Percentiles rank a stretch among this genome's conserved stretches.
Conservation (phyloP, 306 rosid species). For the cucumber (Cucumis sativus) region DNA sequence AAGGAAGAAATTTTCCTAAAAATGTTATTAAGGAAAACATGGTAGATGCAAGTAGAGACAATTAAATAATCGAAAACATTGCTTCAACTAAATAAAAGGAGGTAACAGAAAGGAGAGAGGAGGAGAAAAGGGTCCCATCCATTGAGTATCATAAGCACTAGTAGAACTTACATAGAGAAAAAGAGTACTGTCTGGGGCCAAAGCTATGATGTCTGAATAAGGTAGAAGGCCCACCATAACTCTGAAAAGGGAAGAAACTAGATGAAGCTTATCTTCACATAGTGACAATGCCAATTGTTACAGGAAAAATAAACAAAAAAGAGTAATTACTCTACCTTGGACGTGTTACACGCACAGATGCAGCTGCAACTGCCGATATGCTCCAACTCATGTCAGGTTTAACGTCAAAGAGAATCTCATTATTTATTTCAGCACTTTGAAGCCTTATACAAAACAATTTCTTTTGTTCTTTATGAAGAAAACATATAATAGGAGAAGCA, state of each 20-base stretch:
- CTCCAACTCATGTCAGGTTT: conserved; percentile 98
- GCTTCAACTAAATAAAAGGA: too few relatives aligned
- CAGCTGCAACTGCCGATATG: conserved; percentile 74
- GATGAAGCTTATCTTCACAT: conserved; percentile 15
- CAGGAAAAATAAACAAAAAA: neutral
- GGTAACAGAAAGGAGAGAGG: neutral
- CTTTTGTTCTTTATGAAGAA: conserved; percentile 86
- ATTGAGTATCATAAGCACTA: neutral
- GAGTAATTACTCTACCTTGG: conserved; percentile 42
- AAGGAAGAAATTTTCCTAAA: neutral
- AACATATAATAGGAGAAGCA: conserved; percentile 73
- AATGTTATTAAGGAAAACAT: neutral
- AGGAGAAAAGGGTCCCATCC: neutral
- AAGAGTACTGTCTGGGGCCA: conserved; percentile 71
- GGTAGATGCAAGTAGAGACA: too few relatives aligned
- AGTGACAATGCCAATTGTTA: conserved; percentile 3
- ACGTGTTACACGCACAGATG: conserved; percentile 71
- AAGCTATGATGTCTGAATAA: conserved; percentile 61
- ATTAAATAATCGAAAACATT: too few relatives aligned
- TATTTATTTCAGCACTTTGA: conserved; percentile 75
- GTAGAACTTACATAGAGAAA: conserved; percentile 74
- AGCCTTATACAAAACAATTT: conserved; percentile 69
- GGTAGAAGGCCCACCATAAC: conserved; percentile 62
- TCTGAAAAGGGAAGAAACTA: conserved; percentile 28
- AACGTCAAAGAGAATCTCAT: conserved; percentile 66